Evolutionary conservation across 345 rosid genomes (phyloP).

Genomic region (Euphorbia pulcherrima): DNA sequence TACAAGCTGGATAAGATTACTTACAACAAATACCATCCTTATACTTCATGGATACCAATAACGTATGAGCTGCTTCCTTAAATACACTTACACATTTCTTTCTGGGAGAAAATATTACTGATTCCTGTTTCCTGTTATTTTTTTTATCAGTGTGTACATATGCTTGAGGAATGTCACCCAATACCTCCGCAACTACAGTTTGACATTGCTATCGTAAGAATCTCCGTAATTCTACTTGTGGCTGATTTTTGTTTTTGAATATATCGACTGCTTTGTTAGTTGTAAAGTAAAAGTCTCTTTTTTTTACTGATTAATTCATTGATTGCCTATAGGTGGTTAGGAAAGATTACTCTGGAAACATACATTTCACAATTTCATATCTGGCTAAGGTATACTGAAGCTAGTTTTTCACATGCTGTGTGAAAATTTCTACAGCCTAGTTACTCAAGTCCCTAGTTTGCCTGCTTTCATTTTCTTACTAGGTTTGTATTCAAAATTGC

Average conservation of each 20-base stretch:
- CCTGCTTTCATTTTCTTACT: not conserved
- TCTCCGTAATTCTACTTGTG: slow-evolving; percentile 12
- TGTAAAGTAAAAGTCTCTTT: not conserved
- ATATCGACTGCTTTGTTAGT: slow-evolving; percentile 1
- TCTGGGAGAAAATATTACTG: not conserved
- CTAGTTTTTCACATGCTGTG: slow-evolving; percentile 2
- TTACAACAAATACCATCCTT: slow-evolving; percentile 96
- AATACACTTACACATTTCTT: slow-evolving; percentile 3
- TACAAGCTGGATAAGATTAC: slow-evolving; percentile 90
- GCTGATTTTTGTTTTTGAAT: slow-evolving; percentile 4
- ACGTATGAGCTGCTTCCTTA: slow-evolving; percentile 52
- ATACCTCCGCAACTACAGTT: slow-evolving; percentile 72
- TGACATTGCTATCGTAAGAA: slow-evolving; percentile 93
- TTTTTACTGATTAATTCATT: slow-evolving; percentile 11
- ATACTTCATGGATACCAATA: slow-evolving; percentile 98
- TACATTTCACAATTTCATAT: slow-evolving; percentile 90
- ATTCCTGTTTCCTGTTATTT: slow-evolving; percentile 5
- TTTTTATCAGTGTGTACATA: slow-evolving; percentile 70
- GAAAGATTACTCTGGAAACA: slow-evolving; percentile 85
- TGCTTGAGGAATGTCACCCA: slow-evolving; percentile 87
- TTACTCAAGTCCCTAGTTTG: no score
- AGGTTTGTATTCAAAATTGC: slow-evolving; percentile 30
- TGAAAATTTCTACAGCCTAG: not conserved
- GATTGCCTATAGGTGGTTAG: slow-evolving; percentile 71
- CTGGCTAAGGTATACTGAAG: slow-evolving; percentile 78